Conservation (phyloP, 805 yeast species). For the Wickerhamomyces ciferrii region DNA sequence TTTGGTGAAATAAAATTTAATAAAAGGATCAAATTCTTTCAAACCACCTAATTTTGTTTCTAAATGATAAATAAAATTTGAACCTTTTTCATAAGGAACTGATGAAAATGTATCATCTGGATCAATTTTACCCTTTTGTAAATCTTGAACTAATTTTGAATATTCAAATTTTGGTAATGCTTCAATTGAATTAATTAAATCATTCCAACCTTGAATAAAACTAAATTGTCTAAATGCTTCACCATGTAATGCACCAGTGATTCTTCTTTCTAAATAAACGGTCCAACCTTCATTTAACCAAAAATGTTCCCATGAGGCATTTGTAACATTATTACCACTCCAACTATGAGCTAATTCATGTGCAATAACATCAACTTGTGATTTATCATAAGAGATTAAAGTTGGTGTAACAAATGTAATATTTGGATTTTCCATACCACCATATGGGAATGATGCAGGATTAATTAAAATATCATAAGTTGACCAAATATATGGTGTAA, state of each 20-base stretch:
- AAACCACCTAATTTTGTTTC: slow-evolving; percentile 67
- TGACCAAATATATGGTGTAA: slow-evolving; percentile 81
- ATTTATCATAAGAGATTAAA: slow-evolving; percentile 74
- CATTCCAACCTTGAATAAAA: slow-evolving; percentile 87
- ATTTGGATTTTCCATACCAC: slow-evolving; percentile 95
- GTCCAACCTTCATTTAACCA: slow-evolving; percentile 98
- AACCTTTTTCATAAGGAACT: slow-evolving; percentile 91
- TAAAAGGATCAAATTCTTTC: slow-evolving; percentile 68
- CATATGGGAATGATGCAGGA: slow-evolving; percentile 78
- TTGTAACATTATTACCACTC: slow-evolving; percentile 89
- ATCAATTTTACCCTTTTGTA: slow-evolving; percentile 57
- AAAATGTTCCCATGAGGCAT: slow-evolving; percentile 88
- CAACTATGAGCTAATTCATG: slow-evolving; percentile 93
- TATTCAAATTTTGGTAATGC: slow-evolving; percentile 53
- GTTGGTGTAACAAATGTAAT: slow-evolving; percentile 91
- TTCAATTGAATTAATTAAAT: slow-evolving; percentile 58
- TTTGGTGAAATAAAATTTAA: slow-evolving; percentile 68
- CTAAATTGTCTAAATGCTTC: slow-evolving; percentile 73
- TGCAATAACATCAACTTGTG: slow-evolving; percentile 85
- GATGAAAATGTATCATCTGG: slow-evolving; percentile 88
- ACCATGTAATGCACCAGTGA: slow-evolving; percentile 73
- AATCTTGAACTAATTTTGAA: slow-evolving; percentile 67
- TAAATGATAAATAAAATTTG: slow-evolving; percentile 67
- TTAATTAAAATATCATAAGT: slow-evolving; percentile 76
- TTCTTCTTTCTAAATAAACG: slow-evolving; percentile 83